These are phyloP conservation scores for Penicillium steckii DNA, from an alignment of 495 filamentous ascomycete species.

Conservation along the genomic window DNA sequence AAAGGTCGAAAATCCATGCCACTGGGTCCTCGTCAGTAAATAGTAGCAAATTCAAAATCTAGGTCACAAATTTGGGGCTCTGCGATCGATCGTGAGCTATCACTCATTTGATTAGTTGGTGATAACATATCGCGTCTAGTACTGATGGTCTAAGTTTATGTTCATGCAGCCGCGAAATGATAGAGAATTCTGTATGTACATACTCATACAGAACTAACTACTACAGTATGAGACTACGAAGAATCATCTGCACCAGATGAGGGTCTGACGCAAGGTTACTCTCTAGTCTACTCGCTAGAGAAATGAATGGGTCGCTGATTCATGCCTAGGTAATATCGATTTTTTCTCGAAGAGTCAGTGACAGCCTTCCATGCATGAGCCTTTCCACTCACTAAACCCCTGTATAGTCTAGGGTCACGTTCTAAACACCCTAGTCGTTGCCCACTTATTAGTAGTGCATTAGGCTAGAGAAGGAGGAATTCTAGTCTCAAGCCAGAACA, in stretches of 20 bases:
- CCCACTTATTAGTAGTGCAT: background rate
- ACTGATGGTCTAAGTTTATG: no score
- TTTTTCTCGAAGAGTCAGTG: constrained; percentile 24
- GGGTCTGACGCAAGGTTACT: constrained; percentile 4
- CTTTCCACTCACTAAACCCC: background rate
- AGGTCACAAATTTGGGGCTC: background rate
- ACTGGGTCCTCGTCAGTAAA: background rate
- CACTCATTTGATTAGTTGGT: background rate
- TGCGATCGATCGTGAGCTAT: background rate
- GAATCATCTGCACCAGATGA: background rate
- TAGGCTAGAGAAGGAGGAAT: background rate
- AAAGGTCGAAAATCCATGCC: background rate
- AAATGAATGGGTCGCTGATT: background rate
- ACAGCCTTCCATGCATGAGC: constrained; percentile 34
- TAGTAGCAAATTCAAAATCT: background rate
- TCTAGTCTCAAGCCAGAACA: background rate
- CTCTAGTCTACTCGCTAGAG: background rate
- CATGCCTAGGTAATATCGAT: no score
- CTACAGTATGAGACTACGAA: no score
- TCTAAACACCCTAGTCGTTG: background rate
- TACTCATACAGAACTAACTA: background rate
- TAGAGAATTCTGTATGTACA: no score
- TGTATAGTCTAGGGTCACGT: background rate
- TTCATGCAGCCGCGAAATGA: background rate
- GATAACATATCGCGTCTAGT: background rate